Evolutionary conservation across 164 flowering plant genomes (phyloP).

Genomic region (Santalum album): DNA sequence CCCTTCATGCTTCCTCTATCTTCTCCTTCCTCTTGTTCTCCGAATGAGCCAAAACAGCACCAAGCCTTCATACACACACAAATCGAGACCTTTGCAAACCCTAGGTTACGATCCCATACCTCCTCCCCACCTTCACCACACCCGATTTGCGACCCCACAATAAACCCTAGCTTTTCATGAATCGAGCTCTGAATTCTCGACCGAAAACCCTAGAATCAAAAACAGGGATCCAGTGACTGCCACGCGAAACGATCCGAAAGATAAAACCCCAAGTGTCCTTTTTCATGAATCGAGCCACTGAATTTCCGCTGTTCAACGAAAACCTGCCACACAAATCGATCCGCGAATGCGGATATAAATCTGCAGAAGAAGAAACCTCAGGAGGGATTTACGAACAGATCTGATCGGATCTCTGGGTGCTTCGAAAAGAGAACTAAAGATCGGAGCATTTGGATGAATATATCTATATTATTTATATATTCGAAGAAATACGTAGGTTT

Average conservation of each 20-base stretch:
- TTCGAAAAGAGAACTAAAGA: not conserved
- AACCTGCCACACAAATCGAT: no score
- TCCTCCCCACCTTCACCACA: no score
- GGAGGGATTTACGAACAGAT: conserved; percentile 12
- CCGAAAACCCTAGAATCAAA: conserved; percentile 11
- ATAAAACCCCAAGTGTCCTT: no score
- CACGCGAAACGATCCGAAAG: not conserved
- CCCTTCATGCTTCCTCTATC: conserved; percentile 13
- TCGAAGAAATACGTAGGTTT: not conserved
- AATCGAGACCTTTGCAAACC: conserved; percentile 9
- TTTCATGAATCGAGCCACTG: no score
- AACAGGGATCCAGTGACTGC: not conserved
- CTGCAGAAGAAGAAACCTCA: not conserved
- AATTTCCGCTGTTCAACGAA: no score
- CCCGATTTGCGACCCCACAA: not conserved
- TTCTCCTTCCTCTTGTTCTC: conserved; percentile 12
- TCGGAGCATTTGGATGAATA: not conserved
- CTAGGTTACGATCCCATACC: conserved; percentile 19
- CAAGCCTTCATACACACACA: conserved; percentile 46
- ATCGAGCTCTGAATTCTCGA: not conserved
- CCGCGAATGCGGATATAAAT: not conserved
- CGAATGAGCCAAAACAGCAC: conserved; percentile 37
- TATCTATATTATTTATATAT: not conserved
- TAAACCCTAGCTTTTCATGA: conserved; percentile 1
- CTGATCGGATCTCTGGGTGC: conserved; percentile 21